phyloP scores from a whole-genome alignment of 139 green algal species.

The Yamagishiella unicocca region DNA sequence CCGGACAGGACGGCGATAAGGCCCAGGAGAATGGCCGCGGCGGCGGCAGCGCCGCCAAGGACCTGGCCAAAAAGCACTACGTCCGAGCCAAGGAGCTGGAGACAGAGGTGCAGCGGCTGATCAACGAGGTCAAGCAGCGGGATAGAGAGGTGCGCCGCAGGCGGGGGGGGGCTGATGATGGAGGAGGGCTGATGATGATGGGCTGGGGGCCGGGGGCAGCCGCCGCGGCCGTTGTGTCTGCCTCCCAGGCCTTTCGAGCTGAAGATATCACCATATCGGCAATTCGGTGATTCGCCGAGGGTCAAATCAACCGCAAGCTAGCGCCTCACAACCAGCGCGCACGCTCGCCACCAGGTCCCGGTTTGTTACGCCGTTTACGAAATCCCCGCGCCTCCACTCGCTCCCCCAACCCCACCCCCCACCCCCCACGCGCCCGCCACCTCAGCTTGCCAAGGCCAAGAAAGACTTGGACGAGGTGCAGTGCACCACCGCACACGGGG shows the following conservation, averaged over 20 bases:
- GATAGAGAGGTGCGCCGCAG: slow-evolving; percentile 29
- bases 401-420: background rate
- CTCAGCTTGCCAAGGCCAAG: background rate
- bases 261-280: no score
- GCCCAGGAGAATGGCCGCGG: background rate
- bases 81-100: slow-evolving; percentile 45
- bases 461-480: slow-evolving; percentile 24
- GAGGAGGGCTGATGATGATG: no score
- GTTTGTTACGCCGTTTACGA: no score
- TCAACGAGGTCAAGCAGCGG: slow-evolving; percentile 27
- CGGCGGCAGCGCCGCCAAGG: background rate
- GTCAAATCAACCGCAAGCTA: no score
- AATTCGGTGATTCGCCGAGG: no score
- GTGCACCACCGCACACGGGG: slow-evolving; percentile 2
- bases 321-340: no score
- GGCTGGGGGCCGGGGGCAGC: no score
- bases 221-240: no score
- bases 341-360: no score
- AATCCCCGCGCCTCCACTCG: no score
- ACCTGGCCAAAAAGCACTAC: background rate
- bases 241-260: no score
- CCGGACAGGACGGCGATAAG: background rate
- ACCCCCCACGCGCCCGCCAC: background rate
- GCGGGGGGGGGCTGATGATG: no score
- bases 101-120: slow-evolving; percentile 44